Percentiles rank a stretch among this genome's conserved stretches.
Evolutionary conservation across 495 filamentous ascomycete genomes (phyloP).

Genomic region (Penicillium robsamsonii): DNA sequence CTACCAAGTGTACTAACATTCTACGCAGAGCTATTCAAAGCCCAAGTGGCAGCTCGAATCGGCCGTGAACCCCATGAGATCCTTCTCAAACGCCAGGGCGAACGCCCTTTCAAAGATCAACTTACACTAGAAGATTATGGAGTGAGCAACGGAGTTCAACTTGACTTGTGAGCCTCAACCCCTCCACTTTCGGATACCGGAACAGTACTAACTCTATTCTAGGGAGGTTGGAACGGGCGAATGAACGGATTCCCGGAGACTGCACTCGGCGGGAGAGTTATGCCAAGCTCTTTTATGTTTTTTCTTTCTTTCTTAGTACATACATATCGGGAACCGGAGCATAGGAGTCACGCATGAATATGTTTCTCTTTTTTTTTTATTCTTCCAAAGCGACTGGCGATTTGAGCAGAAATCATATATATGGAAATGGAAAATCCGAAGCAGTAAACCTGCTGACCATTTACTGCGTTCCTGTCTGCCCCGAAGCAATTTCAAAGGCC

Average conservation of each 20-base stretch:
- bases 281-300: conserved; percentile 14
- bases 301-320: conserved; percentile 10
- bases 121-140: conserved; percentile 87
- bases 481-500: conserved; percentile 8
- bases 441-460: conserved; percentile 11
- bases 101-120: conserved; percentile 86
- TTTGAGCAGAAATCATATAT: conserved; percentile 8
- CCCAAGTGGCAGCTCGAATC: conserved; percentile 81
- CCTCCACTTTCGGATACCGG: neutral
- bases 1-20: conserved; percentile 17
- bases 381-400: conserved; percentile 1
- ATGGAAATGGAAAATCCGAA: conserved; percentile 13
- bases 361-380: conserved; percentile 41
- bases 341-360: conserved; percentile 49
- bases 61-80: conserved; percentile 89
- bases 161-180: conserved; percentile 63
- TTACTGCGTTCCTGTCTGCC: conserved; percentile 7
- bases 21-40: conserved; percentile 69
- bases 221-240: conserved; percentile 76
- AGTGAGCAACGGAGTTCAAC: conserved; percentile 81
- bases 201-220: conserved; percentile 26
- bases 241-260: conserved; percentile 44
- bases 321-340: conserved; percentile 43
- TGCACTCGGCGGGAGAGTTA: conserved; percentile 11
- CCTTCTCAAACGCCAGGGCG: conserved; percentile 83